A percentile compares a stretch with the other conserved stretches of the same genome.
phyloP scores from a whole-genome alignment of 805 yeast genomes.

The Debaryomyces maramus region DNA sequence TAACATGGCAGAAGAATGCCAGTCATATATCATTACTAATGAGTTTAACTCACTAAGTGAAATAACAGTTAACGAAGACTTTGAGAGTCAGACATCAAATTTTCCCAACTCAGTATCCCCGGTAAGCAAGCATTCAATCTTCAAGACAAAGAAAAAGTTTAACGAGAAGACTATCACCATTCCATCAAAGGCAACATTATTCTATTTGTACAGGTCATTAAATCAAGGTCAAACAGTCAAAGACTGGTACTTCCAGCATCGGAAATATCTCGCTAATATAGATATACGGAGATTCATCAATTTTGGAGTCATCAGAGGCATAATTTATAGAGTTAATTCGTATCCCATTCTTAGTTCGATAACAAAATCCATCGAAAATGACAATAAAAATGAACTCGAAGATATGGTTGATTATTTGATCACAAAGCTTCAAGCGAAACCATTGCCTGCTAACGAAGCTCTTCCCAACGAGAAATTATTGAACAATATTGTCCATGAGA shows the following conservation, averaged over 20 bases:
- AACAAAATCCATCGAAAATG: slow-evolving; percentile 36
- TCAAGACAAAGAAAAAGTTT: slow-evolving; percentile 6
- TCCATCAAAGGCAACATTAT: slow-evolving; percentile 66
- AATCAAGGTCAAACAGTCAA: slow-evolving; percentile 75
- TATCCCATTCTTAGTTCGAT: slow-evolving; percentile 61
- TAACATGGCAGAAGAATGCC: slow-evolving; percentile 78
- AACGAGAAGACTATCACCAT: slow-evolving; percentile 25
- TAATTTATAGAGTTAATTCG: slow-evolving; percentile 77
- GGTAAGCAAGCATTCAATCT: slow-evolving; percentile 10
- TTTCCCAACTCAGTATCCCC: slow-evolving; percentile 12
- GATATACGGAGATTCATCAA: slow-evolving; percentile 84
- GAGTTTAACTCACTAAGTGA: not conserved
- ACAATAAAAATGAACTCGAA: slow-evolving; percentile 18
- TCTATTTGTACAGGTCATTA: slow-evolving; percentile 72
- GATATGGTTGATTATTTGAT: slow-evolving; percentile 15
- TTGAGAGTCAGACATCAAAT: slow-evolving; percentile 1
- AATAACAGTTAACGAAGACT: not conserved
- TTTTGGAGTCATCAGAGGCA: slow-evolving; percentile 80
- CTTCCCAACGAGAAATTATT: slow-evolving; percentile 12
- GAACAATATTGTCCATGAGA: slow-evolving; percentile 22
- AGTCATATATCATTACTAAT: slow-evolving; percentile 66
- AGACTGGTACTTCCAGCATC: slow-evolving; percentile 79
- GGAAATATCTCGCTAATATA: slow-evolving; percentile 55
- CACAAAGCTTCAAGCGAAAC: slow-evolving; percentile 6
- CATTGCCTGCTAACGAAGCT: slow-evolving; percentile 1